Evolutionary conservation across 306 rosid species (phyloP), one percentile per base, ranked within the genome.

Genomic region (Phaseolus lunatus): DNA sequence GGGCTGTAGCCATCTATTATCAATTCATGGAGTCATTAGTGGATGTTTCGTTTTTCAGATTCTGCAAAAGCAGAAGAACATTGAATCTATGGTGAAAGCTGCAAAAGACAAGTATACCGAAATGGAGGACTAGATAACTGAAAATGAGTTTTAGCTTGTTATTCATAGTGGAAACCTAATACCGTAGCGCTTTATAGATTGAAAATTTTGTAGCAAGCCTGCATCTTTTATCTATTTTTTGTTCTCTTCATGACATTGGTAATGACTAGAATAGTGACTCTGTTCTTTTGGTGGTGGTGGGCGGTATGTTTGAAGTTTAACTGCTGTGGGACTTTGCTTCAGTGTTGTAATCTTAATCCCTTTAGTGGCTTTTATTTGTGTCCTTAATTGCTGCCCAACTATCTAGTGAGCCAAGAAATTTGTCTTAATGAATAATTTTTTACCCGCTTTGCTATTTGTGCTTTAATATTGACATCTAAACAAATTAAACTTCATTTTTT

Each of bases 1-100:
- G 96, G 98, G 67, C 79, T 86, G 45, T 93, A 88, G 81, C 27
- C 56, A 35, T 43, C 44, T 44, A 13, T 43, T 43, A 68, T 41
- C 67, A 35, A 61, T 39, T 37, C 43, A 49, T 54, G 79, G 45
- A 62, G 75, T 67, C 45, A 16, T 69, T 75, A 9, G 52, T 9
- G 22, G 73, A 3, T 27, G 27, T 35, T 29, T 9, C 20, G 7
- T 37, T 50, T 6, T 47, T 9, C 39, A 15, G 14, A 29, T 66
- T 53, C 73, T 49, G 53, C 43, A 35, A 72, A 56, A 6, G 27
- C 35, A 49, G 77, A 80, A 70, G 56, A 70, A 33, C 48, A 24
- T 27, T 58, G 23, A 23, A 7, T 27, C 47, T 11, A 53, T 37
- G 43, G 48, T 18, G 44, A 72, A 65, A 26, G 61, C 69, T 62